Conservation (phyloP, 169 alveolate genomes). For the Cryptosporidium tyzzeri region DNA sequence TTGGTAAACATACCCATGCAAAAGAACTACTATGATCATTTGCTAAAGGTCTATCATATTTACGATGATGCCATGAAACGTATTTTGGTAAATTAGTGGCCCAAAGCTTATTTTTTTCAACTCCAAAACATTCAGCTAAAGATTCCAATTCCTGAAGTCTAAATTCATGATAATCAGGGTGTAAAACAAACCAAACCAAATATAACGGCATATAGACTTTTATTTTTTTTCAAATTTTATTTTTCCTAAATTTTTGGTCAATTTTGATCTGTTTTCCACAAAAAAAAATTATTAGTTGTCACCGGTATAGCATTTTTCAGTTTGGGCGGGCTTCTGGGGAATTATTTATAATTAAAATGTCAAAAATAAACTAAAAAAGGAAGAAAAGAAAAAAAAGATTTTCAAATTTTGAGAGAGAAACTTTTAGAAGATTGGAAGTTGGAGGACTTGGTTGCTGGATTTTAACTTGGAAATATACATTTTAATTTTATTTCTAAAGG, state of each 20-base stretch:
- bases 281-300: background rate
- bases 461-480: background rate
- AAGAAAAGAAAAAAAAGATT: background rate
- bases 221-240: background rate
- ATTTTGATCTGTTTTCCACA: background rate
- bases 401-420: background rate
- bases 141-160: conserved; percentile 79
- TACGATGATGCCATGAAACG: conserved; percentile 24
- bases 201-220: conserved; percentile 44
- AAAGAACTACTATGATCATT: conserved; percentile 73
- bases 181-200: conserved; percentile 81
- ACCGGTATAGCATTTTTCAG: background rate
- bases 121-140: conserved; percentile 76
- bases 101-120: conserved; percentile 35
- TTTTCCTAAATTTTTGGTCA: background rate
- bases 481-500: no score
- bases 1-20: conserved; percentile 69
- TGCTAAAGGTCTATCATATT: conserved; percentile 30
- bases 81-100: background rate
- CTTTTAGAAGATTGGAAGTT: background rate
- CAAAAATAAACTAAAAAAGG: background rate
- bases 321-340: background rate
- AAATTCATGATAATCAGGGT: conserved; percentile 80
- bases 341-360: background rate
- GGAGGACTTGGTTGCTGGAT: background rate